Evolutionary conservation across 192 early-diverging fungal species (phyloP), one percentile per base, ranked within the genome.

Genomic region (Coemansia sp.): DNA sequence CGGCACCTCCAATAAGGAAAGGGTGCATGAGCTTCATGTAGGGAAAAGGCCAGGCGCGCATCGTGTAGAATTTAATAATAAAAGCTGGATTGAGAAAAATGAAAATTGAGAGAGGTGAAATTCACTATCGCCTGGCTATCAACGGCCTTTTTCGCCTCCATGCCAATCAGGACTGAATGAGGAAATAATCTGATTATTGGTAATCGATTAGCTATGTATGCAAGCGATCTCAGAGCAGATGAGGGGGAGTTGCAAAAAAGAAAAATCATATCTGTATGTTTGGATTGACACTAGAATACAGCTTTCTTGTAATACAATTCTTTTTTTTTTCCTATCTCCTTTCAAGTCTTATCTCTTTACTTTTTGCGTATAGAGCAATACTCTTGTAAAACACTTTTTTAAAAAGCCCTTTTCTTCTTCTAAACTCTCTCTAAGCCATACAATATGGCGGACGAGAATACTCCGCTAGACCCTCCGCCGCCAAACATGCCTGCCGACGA

Each of bases 1-100:
- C n/a, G n/a, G 13, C 78, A 34, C 82, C 78, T 53, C 82, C 82
- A 68, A 84, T 68, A 24, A 80, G 60, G 72, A 84, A 84, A 49
- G 82, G 82, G 75, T 80, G 78, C 82, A 84, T 84, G 67, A 84
- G 77, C 75, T 84, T 84, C 74, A 68, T 71, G 72, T 77, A 84
- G 24, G 82, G 82, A 40, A 83, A 83, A 4, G 76, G 67, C 81
- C 81, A 83, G 70, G 81, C 73, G 57, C 81, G 81, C 81, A 83
- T 27, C 27, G 27, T 27, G 27, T 27, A 63, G 55, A 22, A 16
- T 3, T 39, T 22, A 20, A 13, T 46, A 57, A 49, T 49, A 55
- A 55, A 72, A 9, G 40, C 29, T 60, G 38, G 16, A 62, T 15
- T 24, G 20, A 61, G 38, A 61, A 34, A 46, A 61, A 34, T 33